These are phyloP conservation scores for Phytophthora idaei DNA, from an alignment of 352 stramenopile genomes.

Conservation along the genomic window DNA sequence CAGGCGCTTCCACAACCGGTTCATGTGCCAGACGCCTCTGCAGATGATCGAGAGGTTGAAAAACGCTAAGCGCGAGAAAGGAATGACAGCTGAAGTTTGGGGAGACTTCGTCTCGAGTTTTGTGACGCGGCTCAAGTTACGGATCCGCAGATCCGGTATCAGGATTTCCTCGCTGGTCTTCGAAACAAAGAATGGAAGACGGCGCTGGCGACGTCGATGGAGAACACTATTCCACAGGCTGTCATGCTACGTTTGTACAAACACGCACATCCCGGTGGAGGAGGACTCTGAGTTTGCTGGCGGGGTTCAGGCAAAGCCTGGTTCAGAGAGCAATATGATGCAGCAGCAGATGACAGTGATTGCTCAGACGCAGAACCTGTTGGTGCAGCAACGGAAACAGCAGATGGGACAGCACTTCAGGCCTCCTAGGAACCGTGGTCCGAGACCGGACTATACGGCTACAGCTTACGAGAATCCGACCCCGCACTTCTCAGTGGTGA, in stretches of 20 bases:
- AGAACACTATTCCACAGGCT: neutral
- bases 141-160: neutral
- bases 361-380: neutral
- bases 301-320: neutral
- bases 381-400: neutral
- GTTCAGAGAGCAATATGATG: neutral
- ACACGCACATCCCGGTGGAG: neutral
- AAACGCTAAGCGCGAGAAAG: neutral
- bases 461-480: neutral
- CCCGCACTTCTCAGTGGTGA: neutral
- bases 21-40: conserved; percentile 5
- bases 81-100: conserved; percentile 1
- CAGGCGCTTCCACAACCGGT: neutral
- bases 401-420: neutral
- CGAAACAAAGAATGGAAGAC: neutral
- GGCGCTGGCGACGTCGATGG: neutral
- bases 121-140: neutral
- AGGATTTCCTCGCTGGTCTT: neutral
- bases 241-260: neutral
- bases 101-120: neutral
- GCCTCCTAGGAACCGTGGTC: neutral
- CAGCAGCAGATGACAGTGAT: neutral
- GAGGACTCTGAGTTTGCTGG: neutral
- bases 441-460: neutral
- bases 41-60: conserved; percentile 8